Percentiles rank a stretch among this genome's conserved stretches.
phyloP scores from a whole-genome alignment of 2,329 filamentous ascomycete species.

The Tolypocladium pustulatum region DNA sequence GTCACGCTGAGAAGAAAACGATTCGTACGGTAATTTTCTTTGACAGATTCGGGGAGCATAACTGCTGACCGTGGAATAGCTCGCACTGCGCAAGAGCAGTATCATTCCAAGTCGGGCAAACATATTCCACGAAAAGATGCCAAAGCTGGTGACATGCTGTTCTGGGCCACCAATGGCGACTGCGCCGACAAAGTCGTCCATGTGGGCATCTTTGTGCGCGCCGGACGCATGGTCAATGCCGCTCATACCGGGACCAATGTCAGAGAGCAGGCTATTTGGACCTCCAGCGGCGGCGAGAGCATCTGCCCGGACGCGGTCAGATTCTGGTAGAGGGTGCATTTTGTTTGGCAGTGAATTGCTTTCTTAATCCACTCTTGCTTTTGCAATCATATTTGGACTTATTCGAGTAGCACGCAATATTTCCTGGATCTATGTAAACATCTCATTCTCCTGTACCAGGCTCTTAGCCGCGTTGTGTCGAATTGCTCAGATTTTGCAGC shows the following conservation, averaged over 20 bases:
- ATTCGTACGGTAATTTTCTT: slow-evolving; percentile 3
- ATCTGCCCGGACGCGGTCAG: slow-evolving; percentile 10
- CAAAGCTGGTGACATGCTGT: slow-evolving; percentile 8
- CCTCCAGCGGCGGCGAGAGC: slow-evolving; percentile 5
- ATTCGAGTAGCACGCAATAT: too few species aligned
- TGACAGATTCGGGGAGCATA: neutral
- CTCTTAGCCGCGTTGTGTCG: too few species aligned
- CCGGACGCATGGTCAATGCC: slow-evolving; percentile 9
- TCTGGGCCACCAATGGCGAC: slow-evolving; percentile 8
- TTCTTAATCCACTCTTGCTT: too few species aligned
- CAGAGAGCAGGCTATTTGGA: slow-evolving; percentile 9
- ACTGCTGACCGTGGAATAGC: slow-evolving; percentile 1
- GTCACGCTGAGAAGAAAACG: slow-evolving; percentile 8
- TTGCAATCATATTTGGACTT: too few species aligned
- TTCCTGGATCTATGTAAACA: too few species aligned
- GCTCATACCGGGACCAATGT: slow-evolving; percentile 8
- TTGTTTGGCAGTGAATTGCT: too few species aligned
- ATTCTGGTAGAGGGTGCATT: slow-evolving; percentile 10
- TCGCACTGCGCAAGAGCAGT: slow-evolving; percentile 7
- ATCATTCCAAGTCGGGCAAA: slow-evolving; percentile 9
- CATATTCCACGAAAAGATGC: slow-evolving; percentile 6
- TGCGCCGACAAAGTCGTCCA: slow-evolving; percentile 8
- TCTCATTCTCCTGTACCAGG: too few species aligned
- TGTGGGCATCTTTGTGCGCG: slow-evolving; percentile 7
- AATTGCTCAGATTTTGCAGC: too few species aligned